A percentile compares a stretch with the other conserved stretches of the same genome.
These are phyloP conservation scores for Claviceps capensis DNA, from an alignment of 2,329 filamentous ascomycete genomes.

Conservation along the genomic window DNA sequence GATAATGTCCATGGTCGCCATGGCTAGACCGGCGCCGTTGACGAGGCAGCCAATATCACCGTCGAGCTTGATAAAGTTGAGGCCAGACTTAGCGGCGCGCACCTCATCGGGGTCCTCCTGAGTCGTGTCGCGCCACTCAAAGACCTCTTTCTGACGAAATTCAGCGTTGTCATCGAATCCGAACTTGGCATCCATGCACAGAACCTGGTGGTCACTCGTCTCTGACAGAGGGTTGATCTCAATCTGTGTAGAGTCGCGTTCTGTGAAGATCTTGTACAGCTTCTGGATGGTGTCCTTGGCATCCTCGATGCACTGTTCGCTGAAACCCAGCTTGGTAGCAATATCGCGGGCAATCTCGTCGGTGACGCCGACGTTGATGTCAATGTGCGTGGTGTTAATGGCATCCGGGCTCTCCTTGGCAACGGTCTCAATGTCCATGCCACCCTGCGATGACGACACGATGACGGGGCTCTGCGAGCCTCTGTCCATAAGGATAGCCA, in stretches of 20 bases:
- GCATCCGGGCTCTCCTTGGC: slow-evolving; percentile 96
- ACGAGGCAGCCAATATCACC: slow-evolving; percentile 98
- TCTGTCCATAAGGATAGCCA: slow-evolving; percentile 97
- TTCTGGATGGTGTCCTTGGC: slow-evolving; percentile 96
- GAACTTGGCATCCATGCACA: slow-evolving; percentile 99
- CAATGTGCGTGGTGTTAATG: slow-evolving; percentile 84
- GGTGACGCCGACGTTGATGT: slow-evolving; percentile 90
- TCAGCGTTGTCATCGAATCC: slow-evolving; percentile 98
- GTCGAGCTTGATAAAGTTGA: slow-evolving; percentile 99
- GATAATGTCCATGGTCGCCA: slow-evolving; percentile 99
- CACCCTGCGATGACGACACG: slow-evolving; percentile 93
- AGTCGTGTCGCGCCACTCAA: slow-evolving; percentile 81
- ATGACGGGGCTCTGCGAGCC: slow-evolving; percentile 83
- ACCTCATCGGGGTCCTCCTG: slow-evolving; percentile 98
- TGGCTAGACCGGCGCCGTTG: slow-evolving; percentile 96
- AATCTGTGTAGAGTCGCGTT: slow-evolving; percentile 97
- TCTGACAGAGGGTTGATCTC: slow-evolving; percentile 99
- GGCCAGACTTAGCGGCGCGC: slow-evolving; percentile 80
- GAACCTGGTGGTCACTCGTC: slow-evolving; percentile 93
- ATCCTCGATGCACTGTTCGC: slow-evolving; percentile 90
- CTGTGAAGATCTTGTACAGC: slow-evolving; percentile 96
- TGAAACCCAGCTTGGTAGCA: slow-evolving; percentile 87
- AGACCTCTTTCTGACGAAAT: slow-evolving; percentile 94
- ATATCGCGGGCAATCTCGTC: slow-evolving; percentile 89
- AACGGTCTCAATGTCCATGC: slow-evolving; percentile 98